These are phyloP conservation scores for Neoboletus subvelutipes DNA, from an alignment of 768 basidiomycete genomes.

Conservation along the genomic window DNA sequence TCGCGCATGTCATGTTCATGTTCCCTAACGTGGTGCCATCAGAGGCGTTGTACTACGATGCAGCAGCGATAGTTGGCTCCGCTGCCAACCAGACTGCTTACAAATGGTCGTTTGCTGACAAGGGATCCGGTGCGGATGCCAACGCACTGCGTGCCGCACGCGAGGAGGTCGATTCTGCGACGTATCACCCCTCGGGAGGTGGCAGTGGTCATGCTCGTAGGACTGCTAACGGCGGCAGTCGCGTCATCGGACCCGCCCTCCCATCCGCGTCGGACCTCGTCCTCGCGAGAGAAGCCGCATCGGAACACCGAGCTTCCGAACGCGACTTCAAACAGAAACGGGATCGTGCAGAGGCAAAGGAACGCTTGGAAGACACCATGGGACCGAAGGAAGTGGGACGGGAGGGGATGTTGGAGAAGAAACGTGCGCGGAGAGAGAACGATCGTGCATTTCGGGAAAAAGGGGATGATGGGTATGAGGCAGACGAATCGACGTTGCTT, in stretches of 20 bases:
- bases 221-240: conserved; percentile 16
- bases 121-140: conserved; percentile 54
- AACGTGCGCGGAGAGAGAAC: conserved; percentile 63
- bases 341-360: conserved; percentile 62
- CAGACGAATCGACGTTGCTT: conserved; percentile 75
- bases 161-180: conserved; percentile 53
- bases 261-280: conserved; percentile 34
- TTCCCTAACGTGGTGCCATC: not conserved
- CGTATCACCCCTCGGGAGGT: conserved; percentile 35
- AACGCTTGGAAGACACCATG: conserved; percentile 72
- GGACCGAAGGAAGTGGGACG: conserved; percentile 73
- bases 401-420: conserved; percentile 88
- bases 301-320: conserved; percentile 29
- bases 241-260: conserved; percentile 64
- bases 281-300: not conserved
- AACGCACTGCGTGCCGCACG: conserved; percentile 61
- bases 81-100: conserved; percentile 76
- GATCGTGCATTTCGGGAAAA: conserved; percentile 70
- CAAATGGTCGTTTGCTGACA: conserved; percentile 85
- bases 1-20: not conserved
- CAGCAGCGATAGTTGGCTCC: conserved; percentile 51
- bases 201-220: not conserved
- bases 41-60: conserved; percentile 61
- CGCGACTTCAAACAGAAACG: conserved; percentile 61
- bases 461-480: conserved; percentile 74